Conservation (phyloP, 106 monocot species). For the Acorus calamus region DNA sequence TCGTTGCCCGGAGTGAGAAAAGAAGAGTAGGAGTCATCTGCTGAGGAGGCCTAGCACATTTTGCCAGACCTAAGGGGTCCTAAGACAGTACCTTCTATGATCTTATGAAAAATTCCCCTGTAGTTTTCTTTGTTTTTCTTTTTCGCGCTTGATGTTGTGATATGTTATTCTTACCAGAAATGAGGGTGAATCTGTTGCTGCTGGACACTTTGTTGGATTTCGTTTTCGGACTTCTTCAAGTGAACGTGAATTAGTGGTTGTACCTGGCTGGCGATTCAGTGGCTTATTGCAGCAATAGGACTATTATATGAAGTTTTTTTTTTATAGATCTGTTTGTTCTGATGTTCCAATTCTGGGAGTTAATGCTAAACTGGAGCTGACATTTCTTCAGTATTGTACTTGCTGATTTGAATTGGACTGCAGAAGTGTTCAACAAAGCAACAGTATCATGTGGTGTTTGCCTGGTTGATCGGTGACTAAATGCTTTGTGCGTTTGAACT, state of each 20-base stretch:
- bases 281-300: constrained; percentile 6
- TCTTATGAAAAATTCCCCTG: too few species aligned
- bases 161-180: constrained; percentile 41
- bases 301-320: not conserved
- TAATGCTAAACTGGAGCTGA: constrained; percentile 23
- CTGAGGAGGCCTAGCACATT: too few species aligned
- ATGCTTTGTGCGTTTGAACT: constrained; percentile 14
- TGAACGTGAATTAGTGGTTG: not conserved
- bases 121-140: not conserved
- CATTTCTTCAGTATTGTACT: constrained; percentile 30
- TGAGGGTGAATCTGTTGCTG: constrained; percentile 18
- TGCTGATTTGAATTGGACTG: constrained; percentile 33
- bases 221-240: constrained; percentile 11
- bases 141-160: constrained; percentile 33
- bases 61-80: too few species aligned
- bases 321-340: constrained; percentile 8
- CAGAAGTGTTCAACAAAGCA: constrained; percentile 15
- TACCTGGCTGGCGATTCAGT: constrained; percentile 5
- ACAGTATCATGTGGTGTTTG: constrained; percentile 11
- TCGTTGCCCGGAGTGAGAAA: too few species aligned
- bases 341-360: constrained; percentile 17
- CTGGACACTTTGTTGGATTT: constrained; percentile 23
- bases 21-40: too few species aligned
- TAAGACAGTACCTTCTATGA: too few species aligned
- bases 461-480: constrained; percentile 18